Evolutionary conservation across 306 rosid species (phyloP).

Genomic region (Styphnolobium japonicum): DNA sequence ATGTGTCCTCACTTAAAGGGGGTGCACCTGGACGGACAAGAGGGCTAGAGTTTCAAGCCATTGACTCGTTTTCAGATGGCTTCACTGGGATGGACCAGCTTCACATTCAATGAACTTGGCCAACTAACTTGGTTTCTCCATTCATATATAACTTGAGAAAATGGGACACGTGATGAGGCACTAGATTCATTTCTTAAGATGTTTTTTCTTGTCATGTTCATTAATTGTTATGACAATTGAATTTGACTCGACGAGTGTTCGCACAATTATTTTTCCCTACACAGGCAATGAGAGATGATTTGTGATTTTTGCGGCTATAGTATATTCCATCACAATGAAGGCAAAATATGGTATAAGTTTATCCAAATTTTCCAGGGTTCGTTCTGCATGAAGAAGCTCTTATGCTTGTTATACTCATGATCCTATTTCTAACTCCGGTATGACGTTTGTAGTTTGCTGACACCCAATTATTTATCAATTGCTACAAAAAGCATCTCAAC

Average conservation of each 20-base stretch:
- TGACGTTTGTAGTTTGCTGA: no score
- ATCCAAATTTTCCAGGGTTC: no score
- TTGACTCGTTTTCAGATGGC: constrained; percentile 45
- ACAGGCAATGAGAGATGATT: constrained; percentile 40
- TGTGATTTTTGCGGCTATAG: constrained; percentile 25
- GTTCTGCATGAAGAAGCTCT: not conserved
- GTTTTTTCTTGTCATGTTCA: constrained; percentile 47
- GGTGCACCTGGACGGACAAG: constrained; percentile 95
- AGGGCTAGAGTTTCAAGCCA: constrained; percentile 61
- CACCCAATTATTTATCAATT: no score
- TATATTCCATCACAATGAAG: not conserved
- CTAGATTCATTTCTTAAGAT: constrained; percentile 22
- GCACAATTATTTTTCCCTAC: constrained; percentile 26
- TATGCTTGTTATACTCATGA: no score
- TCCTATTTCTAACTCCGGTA: no score
- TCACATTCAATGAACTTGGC: constrained; percentile 36
- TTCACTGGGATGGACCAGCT: constrained; percentile 31
- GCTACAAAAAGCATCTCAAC: not conserved
- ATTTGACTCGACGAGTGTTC: constrained; percentile 23
- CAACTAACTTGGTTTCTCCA: constrained; percentile 46
- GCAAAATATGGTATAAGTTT: not conserved
- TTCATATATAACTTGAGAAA: constrained; percentile 16
- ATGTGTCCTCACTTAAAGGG: constrained; percentile 69
- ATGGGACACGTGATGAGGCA: constrained; percentile 18
- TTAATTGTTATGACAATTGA: constrained; percentile 35